Base-by-base conservation (phyloP, 768 basidiomycete genomes). In the Lactarius akahatsu region DNA sequence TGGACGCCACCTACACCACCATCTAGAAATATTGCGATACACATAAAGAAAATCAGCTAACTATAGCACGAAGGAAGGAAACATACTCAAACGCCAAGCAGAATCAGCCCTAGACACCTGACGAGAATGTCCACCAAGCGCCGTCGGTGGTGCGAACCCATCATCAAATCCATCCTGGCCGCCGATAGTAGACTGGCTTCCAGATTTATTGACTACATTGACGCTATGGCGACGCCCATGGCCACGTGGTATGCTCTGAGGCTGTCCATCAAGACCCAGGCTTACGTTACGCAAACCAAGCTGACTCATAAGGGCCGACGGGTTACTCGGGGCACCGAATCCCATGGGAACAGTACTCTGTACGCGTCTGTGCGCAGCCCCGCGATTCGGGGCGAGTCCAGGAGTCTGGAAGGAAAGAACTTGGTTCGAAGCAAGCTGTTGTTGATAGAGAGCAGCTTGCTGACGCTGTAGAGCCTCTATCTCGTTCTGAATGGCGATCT, bases 191-290 rank as follows among this genome's bases (percentile, higher is more conserved):
- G 69, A 77, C 71, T 87, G 86, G 59, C 80, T 78, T 56, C 74
- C 76, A 18, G 85, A 73, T 75, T 94, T 94, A 76, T 91, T 92
- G 67, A 94, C 86, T 40, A 96, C 92, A 72, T 95, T 96, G 69
- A 96, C 94, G 69, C 92, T 94, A 76, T 95, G 92, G 64, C 94
- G 82, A 55, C 94, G 84, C 45, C 92, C 94, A 74, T 96, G 94
- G 30, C 91, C 91, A 66, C 91, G 87, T 58, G 91, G 90, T 57
- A 91, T 77, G 52, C 85, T 85, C 71, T 85, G 81, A 47, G 83
- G 75, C 71, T 89, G 88, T 15, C 83, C 83, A 72, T 91, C 90
- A 45, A 89, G 78, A 2, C 79, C 86, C 47, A 90, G 70, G 57
- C 76, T 78, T n/a, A 78, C 75, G 62, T 78, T 82, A 61, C 81